phyloP scores from a whole-genome alignment of 768 basidiomycete genomes.

The Suillus discolor region DNA sequence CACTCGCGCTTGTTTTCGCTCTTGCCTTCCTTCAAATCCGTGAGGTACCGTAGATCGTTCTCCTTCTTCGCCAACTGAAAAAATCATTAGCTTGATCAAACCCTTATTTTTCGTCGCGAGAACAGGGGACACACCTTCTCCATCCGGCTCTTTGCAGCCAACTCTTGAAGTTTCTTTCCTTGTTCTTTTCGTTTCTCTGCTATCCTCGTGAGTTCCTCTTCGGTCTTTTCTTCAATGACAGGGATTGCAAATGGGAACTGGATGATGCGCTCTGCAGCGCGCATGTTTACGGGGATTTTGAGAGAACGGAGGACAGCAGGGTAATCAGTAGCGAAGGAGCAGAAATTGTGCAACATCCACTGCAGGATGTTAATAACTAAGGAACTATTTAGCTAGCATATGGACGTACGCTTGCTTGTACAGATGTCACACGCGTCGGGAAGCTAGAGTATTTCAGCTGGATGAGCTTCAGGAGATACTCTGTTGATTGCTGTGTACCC shows the following conservation, averaged over 20 bases:
- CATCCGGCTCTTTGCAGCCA: conserved; percentile 79
- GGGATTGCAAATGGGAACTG: conserved; percentile 83
- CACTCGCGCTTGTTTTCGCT: conserved; percentile 72
- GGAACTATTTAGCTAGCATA: background rate
- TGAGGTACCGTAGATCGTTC: conserved; percentile 65
- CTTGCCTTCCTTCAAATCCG: conserved; percentile 64
- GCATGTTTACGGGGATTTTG: conserved; percentile 66
- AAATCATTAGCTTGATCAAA: conserved; percentile 2
- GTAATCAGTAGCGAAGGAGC: conserved; percentile 84
- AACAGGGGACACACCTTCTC: conserved; percentile 66
- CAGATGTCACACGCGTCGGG: conserved; percentile 76
- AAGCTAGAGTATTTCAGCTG: conserved; percentile 96
- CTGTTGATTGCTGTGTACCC: conserved; percentile 89
- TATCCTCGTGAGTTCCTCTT: conserved; percentile 81
- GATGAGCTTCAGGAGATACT: conserved; percentile 89
- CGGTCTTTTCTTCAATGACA: conserved; percentile 79
- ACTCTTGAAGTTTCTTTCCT: conserved; percentile 86
- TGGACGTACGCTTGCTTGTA: conserved; percentile 74
- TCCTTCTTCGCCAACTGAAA: conserved; percentile 75
- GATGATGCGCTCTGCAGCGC: conserved; percentile 67
- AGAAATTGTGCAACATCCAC: conserved; percentile 92
- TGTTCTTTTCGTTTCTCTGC: conserved; percentile 85
- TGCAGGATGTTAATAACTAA: conserved; percentile 30
- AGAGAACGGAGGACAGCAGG: conserved; percentile 62
- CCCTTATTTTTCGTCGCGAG: background rate